Percentiles rank a stretch among this genome's conserved stretches.
phyloP scores from a whole-genome alignment of 257 asterid species.

The Forsythia suspensa region DNA sequence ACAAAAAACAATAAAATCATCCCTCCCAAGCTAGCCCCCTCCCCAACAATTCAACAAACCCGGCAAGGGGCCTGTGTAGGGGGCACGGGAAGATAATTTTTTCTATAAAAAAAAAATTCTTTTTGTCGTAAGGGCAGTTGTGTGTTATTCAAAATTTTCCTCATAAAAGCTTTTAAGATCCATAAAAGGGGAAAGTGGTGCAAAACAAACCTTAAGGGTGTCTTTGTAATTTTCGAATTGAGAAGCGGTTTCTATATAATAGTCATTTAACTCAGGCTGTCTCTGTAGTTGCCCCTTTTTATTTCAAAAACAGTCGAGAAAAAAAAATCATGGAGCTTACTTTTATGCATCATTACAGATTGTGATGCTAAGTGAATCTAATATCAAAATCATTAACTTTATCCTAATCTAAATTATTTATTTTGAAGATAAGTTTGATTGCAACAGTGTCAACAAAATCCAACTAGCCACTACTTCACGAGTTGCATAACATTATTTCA shows the following conservation, averaged over 20 bases:
- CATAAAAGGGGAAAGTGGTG: background rate
- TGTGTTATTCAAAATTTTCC: too few relatives aligned
- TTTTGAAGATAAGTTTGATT: background rate
- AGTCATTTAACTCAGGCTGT: background rate
- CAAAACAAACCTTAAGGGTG: background rate
- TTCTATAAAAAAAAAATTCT: too few relatives aligned
- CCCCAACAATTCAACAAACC: too few relatives aligned
- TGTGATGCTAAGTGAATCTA: background rate
- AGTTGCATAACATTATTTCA: background rate
- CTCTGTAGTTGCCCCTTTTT: background rate
- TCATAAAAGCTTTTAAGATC: background rate
- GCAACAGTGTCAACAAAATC: background rate
- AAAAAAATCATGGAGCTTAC: background rate
- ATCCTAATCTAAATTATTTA: background rate
- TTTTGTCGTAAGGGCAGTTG: too few relatives aligned
- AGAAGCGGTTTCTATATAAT: background rate
- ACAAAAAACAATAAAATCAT: too few relatives aligned
- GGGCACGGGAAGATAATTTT: too few relatives aligned
- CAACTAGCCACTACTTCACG: background rate
- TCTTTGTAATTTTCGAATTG: background rate
- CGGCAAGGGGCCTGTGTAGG: too few relatives aligned
- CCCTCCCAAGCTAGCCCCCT: background rate
- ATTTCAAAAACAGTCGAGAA: background rate
- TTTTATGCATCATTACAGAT: background rate
- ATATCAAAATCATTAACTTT: too few relatives aligned